phyloP scores from a whole-genome alignment of 75 land plant species.

The Pinus albicaulis region DNA sequence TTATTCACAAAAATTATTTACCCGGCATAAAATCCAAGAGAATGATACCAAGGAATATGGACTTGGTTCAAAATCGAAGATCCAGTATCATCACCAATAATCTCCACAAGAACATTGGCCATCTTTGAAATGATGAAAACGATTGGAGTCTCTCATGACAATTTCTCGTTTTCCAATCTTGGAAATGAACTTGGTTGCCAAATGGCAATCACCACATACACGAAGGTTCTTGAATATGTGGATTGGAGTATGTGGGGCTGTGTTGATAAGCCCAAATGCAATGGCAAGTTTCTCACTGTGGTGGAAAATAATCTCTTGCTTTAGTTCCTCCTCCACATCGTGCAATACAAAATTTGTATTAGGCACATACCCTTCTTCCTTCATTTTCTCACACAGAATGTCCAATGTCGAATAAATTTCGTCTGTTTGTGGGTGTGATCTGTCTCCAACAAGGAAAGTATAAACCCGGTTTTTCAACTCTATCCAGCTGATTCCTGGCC shows the following conservation, averaged over 20 bases:
- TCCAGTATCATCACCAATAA: conserved; percentile 31
- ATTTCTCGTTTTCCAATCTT: conserved; percentile 47
- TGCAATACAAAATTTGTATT: conserved; percentile 3
- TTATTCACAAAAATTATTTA: too few species aligned
- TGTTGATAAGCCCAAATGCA: too few species aligned
- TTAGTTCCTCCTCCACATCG: conserved; percentile 3
- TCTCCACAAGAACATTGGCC: conserved; percentile 76
- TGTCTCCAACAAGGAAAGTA: conserved; percentile 3
- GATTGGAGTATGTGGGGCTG: conserved; percentile 18
- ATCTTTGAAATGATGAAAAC: conserved; percentile 65
- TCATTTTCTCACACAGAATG: background rate
- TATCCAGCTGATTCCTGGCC: conserved; percentile 17
- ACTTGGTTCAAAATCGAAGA: too few species aligned
- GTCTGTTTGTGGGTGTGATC: background rate
- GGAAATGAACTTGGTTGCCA: conserved; percentile 45
- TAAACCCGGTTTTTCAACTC: conserved; percentile 1
- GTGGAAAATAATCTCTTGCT: conserved; percentile 8
- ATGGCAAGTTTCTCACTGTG: conserved; percentile 57
- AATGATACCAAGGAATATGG: too few species aligned
- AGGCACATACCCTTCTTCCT: conserved; percentile 15
- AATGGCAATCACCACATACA: conserved; percentile 66
- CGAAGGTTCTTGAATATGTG: conserved; percentile 71
- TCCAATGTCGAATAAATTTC: background rate
- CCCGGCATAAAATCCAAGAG: too few species aligned
- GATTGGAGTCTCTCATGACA: conserved; percentile 64